phyloP scores from a whole-genome alignment of 192 early-diverging fungal genomes.

The Backusella luteola region DNA sequence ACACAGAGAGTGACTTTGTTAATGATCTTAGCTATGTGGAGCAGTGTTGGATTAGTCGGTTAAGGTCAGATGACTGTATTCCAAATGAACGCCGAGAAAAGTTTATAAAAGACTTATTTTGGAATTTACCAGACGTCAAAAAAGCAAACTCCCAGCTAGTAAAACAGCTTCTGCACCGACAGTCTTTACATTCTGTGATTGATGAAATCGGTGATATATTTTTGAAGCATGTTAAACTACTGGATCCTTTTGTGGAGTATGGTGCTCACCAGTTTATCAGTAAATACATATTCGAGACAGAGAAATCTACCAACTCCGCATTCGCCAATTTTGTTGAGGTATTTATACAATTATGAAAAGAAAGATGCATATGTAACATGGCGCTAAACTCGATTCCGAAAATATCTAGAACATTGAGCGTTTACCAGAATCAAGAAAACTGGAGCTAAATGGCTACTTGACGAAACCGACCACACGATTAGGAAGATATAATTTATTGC shows the following conservation, averaged over 20 bases:
- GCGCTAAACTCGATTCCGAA: neutral
- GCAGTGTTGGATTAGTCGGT: constrained; percentile 63
- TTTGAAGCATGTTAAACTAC: constrained; percentile 59
- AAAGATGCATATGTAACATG: neutral
- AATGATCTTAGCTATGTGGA: constrained; percentile 79
- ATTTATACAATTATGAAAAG: neutral
- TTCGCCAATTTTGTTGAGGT: constrained; percentile 81
- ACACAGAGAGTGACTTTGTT: constrained; percentile 91
- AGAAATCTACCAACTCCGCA: constrained; percentile 60
- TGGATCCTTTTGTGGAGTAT: constrained; percentile 83
- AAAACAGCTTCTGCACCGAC: constrained; percentile 59
- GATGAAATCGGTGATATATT: constrained; percentile 86
- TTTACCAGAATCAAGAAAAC: constrained; percentile 73
- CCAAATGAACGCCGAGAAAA: constrained; percentile 57
- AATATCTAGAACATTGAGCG: constrained; percentile 45
- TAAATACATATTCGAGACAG: constrained; percentile 80
- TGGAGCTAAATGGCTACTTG: constrained; percentile 85
- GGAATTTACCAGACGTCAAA: constrained; percentile 68
- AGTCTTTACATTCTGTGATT: constrained; percentile 69
- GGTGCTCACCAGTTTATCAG: constrained; percentile 83
- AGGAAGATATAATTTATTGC: constrained; percentile 81
- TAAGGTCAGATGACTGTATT: constrained; percentile 66
- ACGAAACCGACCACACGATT: constrained; percentile 85
- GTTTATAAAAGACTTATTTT: constrained; percentile 62
- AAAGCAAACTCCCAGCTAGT: constrained; percentile 61